Conservation (phyloP, 768 basidiomycete genomes). For the Rhodotorula kratochvilovae region DNA sequence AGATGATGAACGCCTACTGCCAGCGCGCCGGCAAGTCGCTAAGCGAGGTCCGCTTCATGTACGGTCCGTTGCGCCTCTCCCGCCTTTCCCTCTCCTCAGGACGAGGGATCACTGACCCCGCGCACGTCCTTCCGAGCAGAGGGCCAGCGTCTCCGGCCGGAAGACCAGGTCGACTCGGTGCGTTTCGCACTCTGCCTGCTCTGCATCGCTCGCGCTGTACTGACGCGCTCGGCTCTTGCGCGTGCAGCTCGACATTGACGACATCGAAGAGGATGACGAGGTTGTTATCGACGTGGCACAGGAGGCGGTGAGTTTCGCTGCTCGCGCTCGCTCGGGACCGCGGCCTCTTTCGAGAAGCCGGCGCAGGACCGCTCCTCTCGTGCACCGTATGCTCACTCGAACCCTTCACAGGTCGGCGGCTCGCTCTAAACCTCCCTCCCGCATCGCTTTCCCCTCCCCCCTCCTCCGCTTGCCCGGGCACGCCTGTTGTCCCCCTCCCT, state of each 20-base stretch:
- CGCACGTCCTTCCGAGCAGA: constrained; percentile 4
- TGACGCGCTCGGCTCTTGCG: too few relatives aligned
- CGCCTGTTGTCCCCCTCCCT: not conserved
- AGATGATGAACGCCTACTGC: constrained; percentile 42
- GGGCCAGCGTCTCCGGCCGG: not conserved
- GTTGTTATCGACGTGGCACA: constrained; percentile 32
- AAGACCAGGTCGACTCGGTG: not conserved
- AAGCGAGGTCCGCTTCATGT: constrained; percentile 37
- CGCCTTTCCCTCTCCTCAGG: not conserved
- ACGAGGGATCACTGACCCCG: not conserved
- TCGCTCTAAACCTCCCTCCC: not conserved
- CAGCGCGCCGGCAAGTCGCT: constrained; percentile 34
- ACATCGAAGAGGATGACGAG: constrained; percentile 28
- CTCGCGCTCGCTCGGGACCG: not conserved
- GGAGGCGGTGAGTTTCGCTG: constrained; percentile 26
- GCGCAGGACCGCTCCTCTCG: too few relatives aligned
- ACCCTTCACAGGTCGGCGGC: constrained; percentile 11
- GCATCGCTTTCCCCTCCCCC: not conserved
- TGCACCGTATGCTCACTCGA: too few relatives aligned
- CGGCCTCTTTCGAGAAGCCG: too few relatives aligned
- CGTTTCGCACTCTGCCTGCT: not conserved
- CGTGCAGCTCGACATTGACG: constrained; percentile 38
- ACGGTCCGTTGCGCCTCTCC: constrained; percentile 16
- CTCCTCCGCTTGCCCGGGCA: not conserved
- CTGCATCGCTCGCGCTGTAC: not conserved